These are phyloP conservation scores for Malassezia dermatis DNA, from an alignment of 1,284 basidiomycete species.

Conservation along the genomic window DNA sequence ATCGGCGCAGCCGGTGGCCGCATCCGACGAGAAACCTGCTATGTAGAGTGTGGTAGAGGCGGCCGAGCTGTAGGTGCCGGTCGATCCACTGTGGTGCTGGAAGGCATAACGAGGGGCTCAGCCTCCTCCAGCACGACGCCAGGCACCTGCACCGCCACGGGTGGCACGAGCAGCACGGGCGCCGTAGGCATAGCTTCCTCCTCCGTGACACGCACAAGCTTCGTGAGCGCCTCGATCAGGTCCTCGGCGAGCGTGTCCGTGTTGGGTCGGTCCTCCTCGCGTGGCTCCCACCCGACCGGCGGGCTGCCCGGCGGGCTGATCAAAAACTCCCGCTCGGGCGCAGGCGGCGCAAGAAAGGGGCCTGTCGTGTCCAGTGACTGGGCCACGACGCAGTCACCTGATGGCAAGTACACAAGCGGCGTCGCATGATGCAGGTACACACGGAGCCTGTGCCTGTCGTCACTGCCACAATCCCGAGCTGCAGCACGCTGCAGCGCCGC, in stretches of 20 bases:
- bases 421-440: constrained; percentile 9
- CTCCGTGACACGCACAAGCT: constrained; percentile 11
- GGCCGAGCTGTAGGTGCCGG: not conserved
- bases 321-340: constrained; percentile 59
- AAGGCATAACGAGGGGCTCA: not conserved
- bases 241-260: constrained; percentile 74
- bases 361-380: not conserved
- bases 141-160: not conserved
- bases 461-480: not conserved
- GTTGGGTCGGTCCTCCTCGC: constrained; percentile 86
- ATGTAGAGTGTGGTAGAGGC: not conserved
- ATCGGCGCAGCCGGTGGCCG: not conserved
- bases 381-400: not conserved
- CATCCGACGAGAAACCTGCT: not conserved
- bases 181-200: not conserved
- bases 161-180: not conserved
- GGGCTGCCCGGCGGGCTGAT: constrained; percentile 97
- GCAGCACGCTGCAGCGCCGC: not conserved
- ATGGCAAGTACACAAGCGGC: not conserved
- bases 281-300: constrained; percentile 89
- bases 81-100: not conserved
- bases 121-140: not conserved
- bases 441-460: not conserved
- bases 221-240: constrained; percentile 55
- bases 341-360: constrained; percentile 7